Evolutionary conservation across 1,284 basidiomycete genomes (phyloP).

Genomic region (Rhodotorula sp.): DNA sequence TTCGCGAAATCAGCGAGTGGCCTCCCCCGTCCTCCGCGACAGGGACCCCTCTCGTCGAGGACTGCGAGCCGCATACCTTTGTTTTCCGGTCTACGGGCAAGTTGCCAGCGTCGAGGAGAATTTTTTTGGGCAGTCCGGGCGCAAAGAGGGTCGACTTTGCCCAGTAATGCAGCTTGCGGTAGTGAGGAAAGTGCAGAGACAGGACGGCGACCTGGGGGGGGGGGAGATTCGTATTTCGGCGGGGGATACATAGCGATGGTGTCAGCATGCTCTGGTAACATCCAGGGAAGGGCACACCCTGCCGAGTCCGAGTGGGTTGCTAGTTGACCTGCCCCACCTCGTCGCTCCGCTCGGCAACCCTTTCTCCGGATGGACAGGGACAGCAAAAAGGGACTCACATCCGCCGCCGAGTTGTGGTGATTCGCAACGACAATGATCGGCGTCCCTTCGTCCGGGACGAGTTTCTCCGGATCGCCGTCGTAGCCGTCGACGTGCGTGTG

Average conservation of each 20-base stretch:
- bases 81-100: slow-evolving; percentile 92
- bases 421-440: slow-evolving; percentile 69
- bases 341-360: too few species aligned
- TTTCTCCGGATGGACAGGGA: too few species aligned
- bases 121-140: slow-evolving; percentile 67
- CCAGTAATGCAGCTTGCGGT: slow-evolving; percentile 87
- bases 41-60: too few species aligned
- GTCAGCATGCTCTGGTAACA: not conserved
- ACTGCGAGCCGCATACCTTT: slow-evolving; percentile 59
- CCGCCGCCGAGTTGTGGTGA: slow-evolving; percentile 38
- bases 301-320: not conserved
- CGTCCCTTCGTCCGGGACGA: slow-evolving; percentile 67
- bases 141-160: slow-evolving; percentile 71
- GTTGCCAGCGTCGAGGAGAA: slow-evolving; percentile 86
- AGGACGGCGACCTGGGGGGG: slow-evolving; percentile 41
- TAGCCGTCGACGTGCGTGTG: slow-evolving; percentile 52
- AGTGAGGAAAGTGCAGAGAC: slow-evolving; percentile 66
- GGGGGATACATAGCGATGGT: too few species aligned
- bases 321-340: not conserved
- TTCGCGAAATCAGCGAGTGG: not conserved
- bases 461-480: slow-evolving; percentile 65
- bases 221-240: too few species aligned
- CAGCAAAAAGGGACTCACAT: slow-evolving; percentile 16
- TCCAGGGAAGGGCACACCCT: not conserved
- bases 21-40: too few species aligned